These are phyloP conservation scores for Rubroboletus satanas DNA, from an alignment of 768 basidiomycete genomes.

Conservation along the genomic window DNA sequence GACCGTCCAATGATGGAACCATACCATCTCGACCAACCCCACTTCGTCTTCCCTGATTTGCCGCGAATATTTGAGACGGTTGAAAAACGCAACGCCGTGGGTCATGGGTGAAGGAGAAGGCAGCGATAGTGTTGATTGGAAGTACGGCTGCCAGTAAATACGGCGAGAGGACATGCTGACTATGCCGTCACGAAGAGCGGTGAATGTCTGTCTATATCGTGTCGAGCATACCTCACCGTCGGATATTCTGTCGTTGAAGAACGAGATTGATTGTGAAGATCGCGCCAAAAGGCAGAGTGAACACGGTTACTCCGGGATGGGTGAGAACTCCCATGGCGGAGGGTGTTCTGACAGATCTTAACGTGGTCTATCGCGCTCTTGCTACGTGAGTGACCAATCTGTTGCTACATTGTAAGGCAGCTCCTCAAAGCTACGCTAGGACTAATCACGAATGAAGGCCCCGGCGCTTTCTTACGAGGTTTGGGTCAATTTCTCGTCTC, in stretches of 20 bases:
- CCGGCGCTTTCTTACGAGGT: conserved; percentile 77
- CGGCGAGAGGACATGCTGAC: conserved; percentile 65
- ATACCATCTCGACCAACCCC: conserved; percentile 58
- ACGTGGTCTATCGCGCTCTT: conserved; percentile 51
- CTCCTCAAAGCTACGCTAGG: conserved; percentile 47
- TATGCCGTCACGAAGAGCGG: conserved; percentile 69
- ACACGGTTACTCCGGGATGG: conserved; percentile 68
- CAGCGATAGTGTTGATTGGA: conserved; percentile 62
- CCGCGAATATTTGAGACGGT: conserved; percentile 51
- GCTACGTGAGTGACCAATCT: conserved; percentile 52
- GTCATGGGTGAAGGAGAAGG: conserved; percentile 48
- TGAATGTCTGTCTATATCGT: conserved; percentile 19
- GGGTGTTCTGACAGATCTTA: conserved; percentile 51
- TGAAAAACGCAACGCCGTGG: conserved; percentile 37
- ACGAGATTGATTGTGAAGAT: conserved; percentile 71
- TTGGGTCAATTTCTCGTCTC: conserved; percentile 3
- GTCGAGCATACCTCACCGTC: not conserved
- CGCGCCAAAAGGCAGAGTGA: conserved; percentile 67
- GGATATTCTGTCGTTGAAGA: conserved; percentile 50
- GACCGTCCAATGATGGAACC: conserved; percentile 60
- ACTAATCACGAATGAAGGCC: conserved; percentile 65
- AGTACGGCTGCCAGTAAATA: conserved; percentile 71
- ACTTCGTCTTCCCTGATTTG: conserved; percentile 65
- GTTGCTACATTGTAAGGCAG: not conserved
- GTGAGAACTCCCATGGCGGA: conserved; percentile 61